Evolutionary conservation across 179 eudicot species (phyloP).

Genomic region (Gypsophila paniculata): DNA sequence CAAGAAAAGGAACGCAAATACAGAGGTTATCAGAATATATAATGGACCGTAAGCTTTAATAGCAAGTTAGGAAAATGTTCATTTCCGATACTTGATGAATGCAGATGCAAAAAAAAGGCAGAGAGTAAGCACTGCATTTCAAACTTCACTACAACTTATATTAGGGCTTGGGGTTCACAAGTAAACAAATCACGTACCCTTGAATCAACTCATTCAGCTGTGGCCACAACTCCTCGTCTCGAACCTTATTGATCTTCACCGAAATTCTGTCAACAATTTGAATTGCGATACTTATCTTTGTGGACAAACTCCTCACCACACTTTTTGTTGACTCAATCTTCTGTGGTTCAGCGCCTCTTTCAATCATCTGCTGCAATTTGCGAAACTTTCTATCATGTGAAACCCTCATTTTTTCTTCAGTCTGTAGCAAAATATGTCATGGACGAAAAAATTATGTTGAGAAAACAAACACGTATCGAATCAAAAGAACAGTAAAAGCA

Average conservation of each 20-base stretch:
- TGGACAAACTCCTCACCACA: conserved; percentile 62
- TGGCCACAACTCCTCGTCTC: conserved; percentile 97
- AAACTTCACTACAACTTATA: not conserved
- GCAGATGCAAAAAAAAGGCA: too few relatives aligned
- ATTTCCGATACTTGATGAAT: too few relatives aligned
- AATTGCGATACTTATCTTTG: conserved; percentile 87
- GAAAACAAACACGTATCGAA: not conserved
- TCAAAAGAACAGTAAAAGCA: not conserved
- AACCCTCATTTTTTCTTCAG: conserved; percentile 90
- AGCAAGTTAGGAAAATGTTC: too few relatives aligned
- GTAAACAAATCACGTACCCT: conserved; percentile 52
- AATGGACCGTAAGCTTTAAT: too few relatives aligned
- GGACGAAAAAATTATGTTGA: not conserved
- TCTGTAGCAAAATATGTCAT: conserved; percentile 32
- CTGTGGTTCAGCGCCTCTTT: conserved; percentile 77
- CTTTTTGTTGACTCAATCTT: conserved; percentile 67
- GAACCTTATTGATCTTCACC: conserved; percentile 65
- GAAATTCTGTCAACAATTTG: conserved; percentile 88
- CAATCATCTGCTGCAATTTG: conserved; percentile 56
- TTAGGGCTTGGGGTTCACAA: not conserved
- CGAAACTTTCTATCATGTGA: conserved; percentile 59
- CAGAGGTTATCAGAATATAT: too few relatives aligned
- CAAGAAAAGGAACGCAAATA: not conserved
- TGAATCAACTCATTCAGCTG: conserved; percentile 65
- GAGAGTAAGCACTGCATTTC: too few relatives aligned